A percentile compares a stretch with the other conserved stretches of the same genome.
These are phyloP conservation scores for Carnegiea gigantea DNA, from an alignment of 179 eudicot species.

Conservation along the genomic window DNA sequence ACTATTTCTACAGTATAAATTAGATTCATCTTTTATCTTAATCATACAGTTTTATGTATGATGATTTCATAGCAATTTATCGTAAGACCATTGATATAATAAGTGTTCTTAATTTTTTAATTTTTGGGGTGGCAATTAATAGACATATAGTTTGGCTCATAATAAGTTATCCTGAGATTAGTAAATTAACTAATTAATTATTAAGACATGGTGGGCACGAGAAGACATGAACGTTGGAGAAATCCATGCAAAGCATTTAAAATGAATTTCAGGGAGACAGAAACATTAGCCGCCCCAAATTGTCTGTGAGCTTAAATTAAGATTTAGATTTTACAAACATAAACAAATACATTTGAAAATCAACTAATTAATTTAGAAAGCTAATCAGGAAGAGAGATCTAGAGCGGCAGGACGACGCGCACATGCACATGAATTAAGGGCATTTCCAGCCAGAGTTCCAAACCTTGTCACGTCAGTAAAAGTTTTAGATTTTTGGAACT, in stretches of 20 bases:
- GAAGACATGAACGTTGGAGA: not conserved
- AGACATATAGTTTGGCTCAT: too few species aligned
- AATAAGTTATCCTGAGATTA: too few species aligned
- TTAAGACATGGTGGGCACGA: conserved; percentile 5
- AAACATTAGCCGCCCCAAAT: conserved; percentile 1
- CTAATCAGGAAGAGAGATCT: not conserved
- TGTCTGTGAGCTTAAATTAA: not conserved
- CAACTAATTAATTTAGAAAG: not conserved
- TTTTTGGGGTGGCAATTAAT: too few species aligned
- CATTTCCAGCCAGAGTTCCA: too few species aligned
- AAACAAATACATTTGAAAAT: not conserved
- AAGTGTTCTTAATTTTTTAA: too few species aligned
- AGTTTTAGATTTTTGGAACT: too few species aligned
- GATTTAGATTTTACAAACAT: not conserved
- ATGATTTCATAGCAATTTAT: too few species aligned
- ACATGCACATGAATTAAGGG: not conserved
- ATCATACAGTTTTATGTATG: too few species aligned
- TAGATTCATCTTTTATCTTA: too few species aligned
- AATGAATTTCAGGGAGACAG: not conserved
- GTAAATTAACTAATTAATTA: not conserved
- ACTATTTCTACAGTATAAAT: too few species aligned
- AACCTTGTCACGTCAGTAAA: too few species aligned
- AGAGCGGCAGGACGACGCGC: not conserved
- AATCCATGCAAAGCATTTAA: not conserved
- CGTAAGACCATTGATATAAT: too few species aligned